Base-by-base conservation (phyloP, 768 basidiomycete species). In the button mushroom (Agaricus bisporus) region DNA sequence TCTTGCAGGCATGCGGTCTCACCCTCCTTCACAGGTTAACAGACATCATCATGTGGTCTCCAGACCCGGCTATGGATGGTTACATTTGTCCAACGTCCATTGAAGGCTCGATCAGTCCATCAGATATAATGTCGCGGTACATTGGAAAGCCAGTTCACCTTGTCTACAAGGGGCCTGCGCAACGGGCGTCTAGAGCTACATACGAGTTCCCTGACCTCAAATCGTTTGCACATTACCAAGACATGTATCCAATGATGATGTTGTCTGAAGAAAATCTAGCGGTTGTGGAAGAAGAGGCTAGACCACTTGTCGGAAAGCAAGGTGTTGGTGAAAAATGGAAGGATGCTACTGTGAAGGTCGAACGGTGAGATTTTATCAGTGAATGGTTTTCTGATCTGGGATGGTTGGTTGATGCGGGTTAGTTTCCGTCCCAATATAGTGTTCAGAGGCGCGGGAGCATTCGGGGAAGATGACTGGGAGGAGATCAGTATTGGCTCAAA, bases 371-470 rank as follows among this genome's bases (percentile, higher is more conserved):
- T 50, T 55, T 14, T 18, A 46, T 14, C 5, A 22, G 22, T 22
- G 49, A 15, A 9, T 1, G 9, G 10, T 18, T 8, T 41, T 41
- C n/a, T 38, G 32, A 32, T 32, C 32, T 8, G 2, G 32, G 11
- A 6, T 11, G 3, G 8, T 32, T 11, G n/a, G 5, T 41, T 28
- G 49, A 41, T 28, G 28, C 20, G 15, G 37, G 36, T 50, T 59
- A 88, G 88, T 61, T 91, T 89, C 70, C 71, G 88, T 46, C 88
- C 88, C 0, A 91, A 91, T 61, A 82, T 91, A 48, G 77, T 90
- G 6, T 64, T 90, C 58, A 69, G 69, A 49, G 88, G 88, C 15
- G 84, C 78, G 1, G 76, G 74, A 3, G 79, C 88, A 4, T 91
- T 88, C 63, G 76, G 80, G 7, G 88, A 91, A 64, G 88, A 91